phyloP scores from a whole-genome alignment of 805 yeast genomes.

The Ogataea corticis region DNA sequence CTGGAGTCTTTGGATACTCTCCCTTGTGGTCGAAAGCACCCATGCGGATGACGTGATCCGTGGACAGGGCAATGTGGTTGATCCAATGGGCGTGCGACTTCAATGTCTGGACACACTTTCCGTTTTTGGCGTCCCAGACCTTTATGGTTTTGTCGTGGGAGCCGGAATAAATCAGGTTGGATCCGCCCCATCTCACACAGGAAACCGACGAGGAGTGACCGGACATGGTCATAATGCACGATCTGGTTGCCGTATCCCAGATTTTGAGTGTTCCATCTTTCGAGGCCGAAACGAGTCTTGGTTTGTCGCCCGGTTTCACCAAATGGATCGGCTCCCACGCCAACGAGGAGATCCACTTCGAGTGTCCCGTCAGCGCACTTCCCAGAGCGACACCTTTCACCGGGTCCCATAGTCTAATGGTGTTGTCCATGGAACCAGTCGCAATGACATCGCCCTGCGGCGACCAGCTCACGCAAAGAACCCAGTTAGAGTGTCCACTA shows the following conservation, averaged over 20 bases:
- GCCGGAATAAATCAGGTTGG: constrained; percentile 77
- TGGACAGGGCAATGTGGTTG: constrained; percentile 86
- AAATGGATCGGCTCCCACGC: constrained; percentile 95
- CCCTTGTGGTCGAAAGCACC: constrained; percentile 87
- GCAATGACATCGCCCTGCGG: constrained; percentile 92
- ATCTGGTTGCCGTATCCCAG: constrained; percentile 81
- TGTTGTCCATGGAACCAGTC: constrained; percentile 93
- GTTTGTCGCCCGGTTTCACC: constrained; percentile 60
- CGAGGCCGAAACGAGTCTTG: constrained; percentile 81
- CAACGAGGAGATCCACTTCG: constrained; percentile 85
- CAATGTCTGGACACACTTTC: constrained; percentile 74
- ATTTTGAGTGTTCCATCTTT: constrained; percentile 87
- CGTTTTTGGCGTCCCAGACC: constrained; percentile 84
- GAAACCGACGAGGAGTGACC: constrained; percentile 91
- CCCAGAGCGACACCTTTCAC: constrained; percentile 74
- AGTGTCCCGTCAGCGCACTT: constrained; percentile 73
- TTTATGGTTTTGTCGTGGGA: constrained; percentile 94
- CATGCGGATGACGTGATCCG: constrained; percentile 82
- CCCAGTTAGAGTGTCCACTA: constrained; percentile 91
- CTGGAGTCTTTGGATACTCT: constrained; percentile 41
- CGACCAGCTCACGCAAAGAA: constrained; percentile 84
- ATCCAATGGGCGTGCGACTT: constrained; percentile 98
- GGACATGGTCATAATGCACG: constrained; percentile 66
- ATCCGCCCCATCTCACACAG: constrained; percentile 97
- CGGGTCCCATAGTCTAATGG: constrained; percentile 86